Evolutionary conservation across 805 yeast species (phyloP).

Genomic region (Candida sithepensis): DNA sequence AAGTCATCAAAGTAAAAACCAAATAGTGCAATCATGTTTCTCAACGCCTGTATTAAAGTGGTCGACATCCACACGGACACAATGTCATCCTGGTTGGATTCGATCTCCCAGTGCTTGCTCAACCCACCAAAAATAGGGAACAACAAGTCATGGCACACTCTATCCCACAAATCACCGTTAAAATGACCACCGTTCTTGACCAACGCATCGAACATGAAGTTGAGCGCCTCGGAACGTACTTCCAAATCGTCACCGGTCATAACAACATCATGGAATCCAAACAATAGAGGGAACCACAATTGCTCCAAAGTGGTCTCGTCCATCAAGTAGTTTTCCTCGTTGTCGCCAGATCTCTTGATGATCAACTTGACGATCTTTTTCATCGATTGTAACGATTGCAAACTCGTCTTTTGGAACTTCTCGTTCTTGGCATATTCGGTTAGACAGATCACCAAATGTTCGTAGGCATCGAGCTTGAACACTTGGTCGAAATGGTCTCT

Average conservation of each 20-base stretch:
- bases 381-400: conserved; percentile 76
- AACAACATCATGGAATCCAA: conserved; percentile 80
- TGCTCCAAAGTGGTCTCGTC: conserved; percentile 26
- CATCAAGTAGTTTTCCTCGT: conserved; percentile 37
- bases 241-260: conserved; percentile 94
- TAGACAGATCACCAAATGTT: conserved; percentile 68
- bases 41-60: conserved; percentile 90
- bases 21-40: conserved; percentile 80
- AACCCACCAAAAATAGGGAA: conserved; percentile 89
- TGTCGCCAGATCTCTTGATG: conserved; percentile 37
- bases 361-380: conserved; percentile 57
- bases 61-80: conserved; percentile 95
- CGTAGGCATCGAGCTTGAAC: conserved; percentile 63
- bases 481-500: conserved; percentile 60
- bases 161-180: conserved; percentile 75
- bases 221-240: conserved; percentile 85
- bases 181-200: conserved; percentile 78
- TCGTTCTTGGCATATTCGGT: conserved; percentile 82
- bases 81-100: conserved; percentile 70
- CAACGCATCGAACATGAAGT: conserved; percentile 75
- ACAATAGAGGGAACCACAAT: conserved; percentile 83
- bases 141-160: conserved; percentile 68
- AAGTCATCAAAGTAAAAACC: conserved; percentile 77
- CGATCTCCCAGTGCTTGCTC: conserved; percentile 69
- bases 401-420: conserved; percentile 71